phyloP scores from a whole-genome alignment of 768 basidiomycete genomes.

The Lactarius akahatsu region DNA sequence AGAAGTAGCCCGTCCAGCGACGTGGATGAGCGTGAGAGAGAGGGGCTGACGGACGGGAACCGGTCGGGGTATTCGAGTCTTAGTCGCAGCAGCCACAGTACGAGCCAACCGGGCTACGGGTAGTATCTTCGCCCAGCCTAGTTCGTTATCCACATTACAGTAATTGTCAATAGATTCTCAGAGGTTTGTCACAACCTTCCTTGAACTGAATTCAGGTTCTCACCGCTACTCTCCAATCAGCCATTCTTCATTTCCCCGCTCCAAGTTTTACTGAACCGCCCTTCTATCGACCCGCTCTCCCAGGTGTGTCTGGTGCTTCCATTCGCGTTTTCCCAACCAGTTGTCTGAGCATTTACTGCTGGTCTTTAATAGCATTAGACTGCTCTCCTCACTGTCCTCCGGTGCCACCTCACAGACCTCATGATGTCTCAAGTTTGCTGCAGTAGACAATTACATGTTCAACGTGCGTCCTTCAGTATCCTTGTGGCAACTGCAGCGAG shows the following conservation, averaged over 20 bases:
- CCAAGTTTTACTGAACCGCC: conserved; percentile 34
- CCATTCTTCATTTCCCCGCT: conserved; percentile 58
- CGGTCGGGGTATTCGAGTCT: conserved; percentile 17
- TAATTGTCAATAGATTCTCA: too few species aligned
- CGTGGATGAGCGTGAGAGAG: conserved; percentile 38
- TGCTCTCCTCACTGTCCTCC: neutral
- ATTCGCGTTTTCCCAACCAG: conserved; percentile 42
- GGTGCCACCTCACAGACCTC: neutral
- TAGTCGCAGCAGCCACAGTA: too few species aligned
- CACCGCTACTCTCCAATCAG: conserved; percentile 46
- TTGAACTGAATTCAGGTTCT: too few species aligned
- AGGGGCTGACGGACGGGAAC: conserved; percentile 30
- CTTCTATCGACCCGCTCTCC: neutral
- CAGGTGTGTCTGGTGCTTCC: conserved; percentile 25
- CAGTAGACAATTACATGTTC: neutral
- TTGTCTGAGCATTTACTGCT: conserved; percentile 31
- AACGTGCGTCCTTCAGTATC: neutral
- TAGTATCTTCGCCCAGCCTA: too few species aligned
- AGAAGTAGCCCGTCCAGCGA: conserved; percentile 50
- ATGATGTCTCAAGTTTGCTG: neutral
- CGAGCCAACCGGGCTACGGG: too few species aligned
- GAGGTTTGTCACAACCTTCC: too few species aligned
- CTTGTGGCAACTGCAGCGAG: too few species aligned
- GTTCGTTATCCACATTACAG: too few species aligned
- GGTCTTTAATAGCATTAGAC: neutral